A percentile compares a stretch with the other conserved stretches of the same genome.
Evolutionary conservation across 129 eudicot species (phyloP).

Genomic region (Flaveria linearis): DNA sequence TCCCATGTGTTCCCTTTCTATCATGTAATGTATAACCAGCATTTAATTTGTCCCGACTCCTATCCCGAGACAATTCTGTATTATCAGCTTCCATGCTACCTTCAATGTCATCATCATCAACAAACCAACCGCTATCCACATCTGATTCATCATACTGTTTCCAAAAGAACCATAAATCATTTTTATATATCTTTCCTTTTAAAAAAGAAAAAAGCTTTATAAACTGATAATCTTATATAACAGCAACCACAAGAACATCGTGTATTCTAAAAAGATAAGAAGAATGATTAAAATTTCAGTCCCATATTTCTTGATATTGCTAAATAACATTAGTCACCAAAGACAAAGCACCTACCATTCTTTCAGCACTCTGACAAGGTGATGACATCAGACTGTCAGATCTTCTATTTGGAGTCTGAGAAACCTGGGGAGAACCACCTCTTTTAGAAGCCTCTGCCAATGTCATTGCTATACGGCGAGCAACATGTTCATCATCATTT

Average conservation of each 20-base stretch:
- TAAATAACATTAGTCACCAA: constrained; percentile 19
- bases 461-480: constrained; percentile 78
- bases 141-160: constrained; percentile 45
- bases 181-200: not conserved
- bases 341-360: constrained; percentile 44
- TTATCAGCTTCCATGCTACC: constrained; percentile 85
- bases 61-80: constrained; percentile 52
- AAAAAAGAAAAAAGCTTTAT: not conserved
- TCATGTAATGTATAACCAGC: constrained; percentile 39
- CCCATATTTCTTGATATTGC: constrained; percentile 13
- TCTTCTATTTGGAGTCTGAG: constrained; percentile 66
- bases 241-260: not conserved
- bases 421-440: constrained; percentile 78
- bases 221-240: not conserved
- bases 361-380: constrained; percentile 58
- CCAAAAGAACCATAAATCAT: constrained; percentile 26
- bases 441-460: constrained; percentile 89
- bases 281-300: not conserved
- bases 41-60: constrained; percentile 40
- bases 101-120: constrained; percentile 70
- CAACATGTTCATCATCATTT: constrained; percentile 75
- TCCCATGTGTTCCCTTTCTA: constrained; percentile 43
- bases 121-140: constrained; percentile 41
- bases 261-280: not conserved
- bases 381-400: constrained; percentile 49